Base-by-base conservation (phyloP, 1,284 basidiomycete genomes). In the Leccinum griseonigrum region DNA sequence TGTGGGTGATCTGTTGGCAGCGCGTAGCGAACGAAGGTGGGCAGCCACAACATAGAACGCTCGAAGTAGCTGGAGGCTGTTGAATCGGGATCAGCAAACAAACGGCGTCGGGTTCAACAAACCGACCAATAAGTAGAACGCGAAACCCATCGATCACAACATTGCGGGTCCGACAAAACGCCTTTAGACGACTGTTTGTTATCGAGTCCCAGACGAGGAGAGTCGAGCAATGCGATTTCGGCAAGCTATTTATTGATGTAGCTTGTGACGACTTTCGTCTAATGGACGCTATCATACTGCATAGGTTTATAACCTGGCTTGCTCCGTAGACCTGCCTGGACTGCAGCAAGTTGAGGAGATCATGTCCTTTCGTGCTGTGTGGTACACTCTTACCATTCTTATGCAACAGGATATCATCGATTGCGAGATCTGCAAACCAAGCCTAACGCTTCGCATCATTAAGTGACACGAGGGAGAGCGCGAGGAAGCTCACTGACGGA, bases 391-490 rank as follows among this genome's bases (percentile, higher is more conserved):
- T 92, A 14, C 90, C 92, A 6, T 98, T 83, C 67, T 94, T 95
- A 65, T 89, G 81, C 4, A 99, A 82, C 0, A 97, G 97, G 3
- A 98, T 90, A 28, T 86, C 79, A 0, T 94, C 90, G 69, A 98
- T 91, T 16, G 95, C 93, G 16, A 99, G 85, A 68, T 98, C 97
- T 10, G 86, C 83, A 69, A 98, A 91, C 89, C 96, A 99, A 18
- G 91, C 83, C 66, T 91, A 85, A 5, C 94, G 87, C 73, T 95
- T 96, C 13, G 86, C 78, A 67, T 98, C 95, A 69, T 95, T 97
- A 82, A 1, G 95, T 97, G 4, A 96, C 94, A 64, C 96, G 82
- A 3, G 88, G 86, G 0, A 94, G 95, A 10, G 31, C 32, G 13
- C 32, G 34, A 58, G 54, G 60, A 32, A 14, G 48, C 3, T 18